Evolutionary conservation across 2,329 filamentous ascomycete species (phyloP).

Genomic region (Xylariomycetidae sp.): DNA sequence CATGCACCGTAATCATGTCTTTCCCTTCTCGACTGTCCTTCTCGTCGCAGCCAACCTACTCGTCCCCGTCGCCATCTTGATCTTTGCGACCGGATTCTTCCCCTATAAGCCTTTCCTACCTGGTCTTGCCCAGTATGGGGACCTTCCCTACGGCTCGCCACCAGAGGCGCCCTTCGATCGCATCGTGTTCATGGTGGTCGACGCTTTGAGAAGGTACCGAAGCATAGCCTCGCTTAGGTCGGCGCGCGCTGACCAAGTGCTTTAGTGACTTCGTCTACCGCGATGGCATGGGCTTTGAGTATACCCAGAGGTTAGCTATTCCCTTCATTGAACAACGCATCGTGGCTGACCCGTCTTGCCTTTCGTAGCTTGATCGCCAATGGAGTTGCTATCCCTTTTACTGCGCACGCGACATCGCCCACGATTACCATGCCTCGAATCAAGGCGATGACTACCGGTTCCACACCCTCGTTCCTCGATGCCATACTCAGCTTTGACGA

Average conservation of each 20-base stretch:
- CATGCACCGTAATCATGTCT: constrained; percentile 24
- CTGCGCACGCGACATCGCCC: constrained; percentile 89
- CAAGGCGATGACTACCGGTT: constrained; percentile 95
- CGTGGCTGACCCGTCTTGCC: constrained; percentile 1
- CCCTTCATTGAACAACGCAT: not conserved
- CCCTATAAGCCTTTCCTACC: constrained; percentile 93
- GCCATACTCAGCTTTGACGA: constrained; percentile 96
- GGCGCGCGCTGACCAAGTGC: constrained; percentile 7
- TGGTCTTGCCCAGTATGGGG: constrained; percentile 67
- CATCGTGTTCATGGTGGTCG: constrained; percentile 94
- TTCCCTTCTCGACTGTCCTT: constrained; percentile 29
- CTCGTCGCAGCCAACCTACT: constrained; percentile 68
- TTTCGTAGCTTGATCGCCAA: constrained; percentile 66
- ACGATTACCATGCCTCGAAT: constrained; percentile 98
- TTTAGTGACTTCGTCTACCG: constrained; percentile 87
- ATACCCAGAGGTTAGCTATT: constrained; percentile 71
- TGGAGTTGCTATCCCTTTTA: constrained; percentile 85
- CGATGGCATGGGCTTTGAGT: constrained; percentile 72
- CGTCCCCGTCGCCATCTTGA: constrained; percentile 64
- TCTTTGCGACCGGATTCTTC: constrained; percentile 91
- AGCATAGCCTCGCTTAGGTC: not conserved
- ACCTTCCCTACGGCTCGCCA: constrained; percentile 46
- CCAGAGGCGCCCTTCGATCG: constrained; percentile 75
- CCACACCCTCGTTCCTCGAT: constrained; percentile 96
- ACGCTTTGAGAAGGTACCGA: constrained; percentile 77